Evolutionary conservation across 768 basidiomycete genomes (phyloP).

Genomic region (Suillus subluteus): DNA sequence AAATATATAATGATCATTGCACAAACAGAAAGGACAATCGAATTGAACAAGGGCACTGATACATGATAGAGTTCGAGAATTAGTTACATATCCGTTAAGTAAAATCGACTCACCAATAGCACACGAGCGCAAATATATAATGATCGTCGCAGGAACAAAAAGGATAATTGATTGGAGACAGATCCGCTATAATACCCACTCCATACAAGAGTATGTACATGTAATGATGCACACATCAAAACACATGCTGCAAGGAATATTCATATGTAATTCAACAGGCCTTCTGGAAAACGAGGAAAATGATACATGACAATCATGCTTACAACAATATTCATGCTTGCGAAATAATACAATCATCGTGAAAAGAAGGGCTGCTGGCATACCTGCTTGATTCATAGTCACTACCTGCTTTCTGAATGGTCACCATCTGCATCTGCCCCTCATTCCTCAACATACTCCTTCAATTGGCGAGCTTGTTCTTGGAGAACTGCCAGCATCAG

Average conservation of each 20-base stretch:
- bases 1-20: too few relatives aligned
- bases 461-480: neutral
- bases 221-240: too few relatives aligned
- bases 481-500: neutral
- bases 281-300: neutral
- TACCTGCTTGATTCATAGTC: neutral
- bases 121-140: too few relatives aligned
- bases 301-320: neutral
- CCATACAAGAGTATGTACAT: too few relatives aligned
- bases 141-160: too few relatives aligned
- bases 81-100: too few relatives aligned
- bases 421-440: neutral
- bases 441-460: neutral
- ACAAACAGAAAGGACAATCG: too few relatives aligned
- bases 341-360: neutral
- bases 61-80: too few relatives aligned
- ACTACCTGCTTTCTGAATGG: neutral
- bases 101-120: too few relatives aligned
- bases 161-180: too few relatives aligned
- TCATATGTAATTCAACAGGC: neutral
- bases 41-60: too few relatives aligned
- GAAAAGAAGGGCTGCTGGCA: neutral
- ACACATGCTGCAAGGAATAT: neutral
- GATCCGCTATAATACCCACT: too few relatives aligned
- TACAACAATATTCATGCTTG: neutral